Conservation (phyloP, 164 flowering plant species). For the Tetracentron sinense region DNA sequence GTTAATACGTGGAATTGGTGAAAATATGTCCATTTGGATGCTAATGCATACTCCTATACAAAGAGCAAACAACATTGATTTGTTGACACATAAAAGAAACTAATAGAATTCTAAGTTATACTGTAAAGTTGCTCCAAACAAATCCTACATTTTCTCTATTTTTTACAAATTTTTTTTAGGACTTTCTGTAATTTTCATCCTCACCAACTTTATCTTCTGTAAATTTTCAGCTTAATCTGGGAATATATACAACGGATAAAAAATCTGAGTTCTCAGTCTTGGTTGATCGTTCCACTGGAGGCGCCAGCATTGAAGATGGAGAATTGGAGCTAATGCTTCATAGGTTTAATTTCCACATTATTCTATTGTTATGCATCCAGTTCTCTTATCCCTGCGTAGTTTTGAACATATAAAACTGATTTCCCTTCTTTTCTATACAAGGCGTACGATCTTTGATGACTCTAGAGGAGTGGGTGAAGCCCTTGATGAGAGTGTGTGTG, state of each 20-base stretch:
- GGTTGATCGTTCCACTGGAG: constrained; percentile 90
- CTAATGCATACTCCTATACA: too few relatives aligned
- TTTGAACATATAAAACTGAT: constrained; percentile 4
- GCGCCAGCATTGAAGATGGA: constrained; percentile 78
- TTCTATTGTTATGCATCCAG: constrained; percentile 2
- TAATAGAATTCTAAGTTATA: background rate
- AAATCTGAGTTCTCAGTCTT: constrained; percentile 72
- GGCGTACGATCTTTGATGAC: constrained; percentile 64
- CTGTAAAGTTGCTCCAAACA: background rate
- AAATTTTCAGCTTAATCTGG: constrained; percentile 69
- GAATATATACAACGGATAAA: constrained; percentile 51
- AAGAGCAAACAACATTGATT: background rate
- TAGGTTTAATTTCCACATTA: constrained; percentile 36
- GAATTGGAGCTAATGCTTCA: constrained; percentile 86
- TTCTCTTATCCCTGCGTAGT: background rate
- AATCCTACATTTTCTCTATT: background rate
- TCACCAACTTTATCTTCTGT: background rate
- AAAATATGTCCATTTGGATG: too few relatives aligned
- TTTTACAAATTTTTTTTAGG: background rate
- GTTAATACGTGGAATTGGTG: background rate
- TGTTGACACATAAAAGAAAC: background rate
- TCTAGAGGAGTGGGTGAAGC: constrained; percentile 70
- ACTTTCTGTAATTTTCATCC: background rate
- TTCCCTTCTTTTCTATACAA: constrained; percentile 15
- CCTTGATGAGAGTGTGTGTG: constrained; percentile 74